Base-by-base conservation (phyloP, 768 basidiomycete genomes). In the Russula emetica region DNA sequence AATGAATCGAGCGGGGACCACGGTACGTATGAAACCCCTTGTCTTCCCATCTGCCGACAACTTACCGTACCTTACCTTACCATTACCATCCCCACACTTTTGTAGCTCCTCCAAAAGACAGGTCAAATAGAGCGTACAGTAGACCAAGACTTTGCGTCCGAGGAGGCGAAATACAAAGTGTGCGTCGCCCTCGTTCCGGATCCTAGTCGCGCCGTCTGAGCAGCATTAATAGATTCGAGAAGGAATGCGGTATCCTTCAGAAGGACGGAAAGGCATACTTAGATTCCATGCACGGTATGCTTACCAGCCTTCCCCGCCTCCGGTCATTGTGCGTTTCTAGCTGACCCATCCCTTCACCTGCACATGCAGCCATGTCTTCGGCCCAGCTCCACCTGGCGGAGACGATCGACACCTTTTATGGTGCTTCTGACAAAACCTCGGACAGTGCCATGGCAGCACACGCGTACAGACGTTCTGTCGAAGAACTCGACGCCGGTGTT, bases 391-490 rank as follows among this genome's bases (percentile, higher is more conserved):
- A 92, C 61, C 84, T 98, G 71, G 94, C 94, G 14, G 94, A 97
- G 60, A 96, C 95, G 32, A 82, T 99, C 72, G 91, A 95, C 74
- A 79, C 85, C 8, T 98, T 99, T 79, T 99, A 98, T 74, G 82
- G 85, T 63, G 83, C 94, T 52, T 84, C 91, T 16, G 93, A 94
- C 79, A 83, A 83, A 63, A 77, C 84, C 36, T 92, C 91, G 11
- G 92, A 94, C 67, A 91, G 94, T 51, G 97, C 96, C 10, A 97
- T 98, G 93, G 90, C 95, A 0, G 91, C 92, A 1, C 92, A 98
- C 70, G 91, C 97, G 2, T 99, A 98, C 80, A 96, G 92, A 72
- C 84, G 92, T 40, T 92, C 94, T 0, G 91, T 97, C 9, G 93
- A 96, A 69, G 97, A 99, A 66, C 79, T 98, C 50, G 97, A 99